A percentile compares a stretch with the other conserved stretches of the same genome.
phyloP scores from a whole-genome alignment of 345 rosid species.

The thale cress (Arabidopsis thaliana) region TAIR10.1 NC_003074.8:5208001-5208500 shows the following conservation, averaged over 20 bases:
- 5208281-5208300: background rate
- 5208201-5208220: constrained; percentile 61
- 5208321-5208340: no score
- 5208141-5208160: background rate
- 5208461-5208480: no score
- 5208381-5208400: background rate
- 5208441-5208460: background rate
- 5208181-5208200: background rate
- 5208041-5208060: background rate
- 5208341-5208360: no score
- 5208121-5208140: constrained; percentile 60
- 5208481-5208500: no score
- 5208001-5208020: constrained; percentile 17
- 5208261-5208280: constrained; percentile 66
- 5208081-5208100: constrained; percentile 62
- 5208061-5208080: constrained; percentile 30
- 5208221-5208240: constrained; percentile 55
- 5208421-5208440: background rate
- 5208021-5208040: background rate
- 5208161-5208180: background rate
- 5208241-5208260: constrained; percentile 53
- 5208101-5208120: constrained; percentile 57
- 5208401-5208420: background rate
- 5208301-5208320: background rate
- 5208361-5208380: no score